Percentiles rank a stretch among this genome's conserved stretches.
phyloP scores from a whole-genome alignment of 2,329 filamentous ascomycete genomes.

The Magnaporthiopsis incrustans region DNA sequence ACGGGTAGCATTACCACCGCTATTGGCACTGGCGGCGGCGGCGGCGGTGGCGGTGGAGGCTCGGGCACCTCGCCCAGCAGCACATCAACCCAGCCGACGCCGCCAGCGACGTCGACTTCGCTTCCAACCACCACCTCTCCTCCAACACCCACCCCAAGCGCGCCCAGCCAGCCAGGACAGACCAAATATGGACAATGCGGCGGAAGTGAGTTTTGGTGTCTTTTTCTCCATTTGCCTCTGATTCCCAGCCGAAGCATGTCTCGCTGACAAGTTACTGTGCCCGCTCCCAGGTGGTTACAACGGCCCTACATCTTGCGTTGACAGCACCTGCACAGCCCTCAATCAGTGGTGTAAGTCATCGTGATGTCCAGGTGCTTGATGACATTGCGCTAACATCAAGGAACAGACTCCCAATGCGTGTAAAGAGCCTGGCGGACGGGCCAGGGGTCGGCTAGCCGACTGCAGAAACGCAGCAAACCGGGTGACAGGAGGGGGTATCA shows the following conservation, averaged over 20 bases:
- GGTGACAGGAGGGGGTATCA: too few species aligned
- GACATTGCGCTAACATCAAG: neutral
- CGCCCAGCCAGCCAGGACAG: slow-evolving; percentile 4
- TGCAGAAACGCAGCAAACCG: too few species aligned
- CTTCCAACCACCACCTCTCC: neutral
- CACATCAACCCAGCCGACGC: too few species aligned
- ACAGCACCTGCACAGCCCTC: neutral
- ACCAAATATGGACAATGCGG: slow-evolving; percentile 1
- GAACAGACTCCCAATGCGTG: neutral
- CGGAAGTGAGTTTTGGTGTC: neutral
- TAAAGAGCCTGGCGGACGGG: neutral
- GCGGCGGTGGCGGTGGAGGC: too few species aligned
- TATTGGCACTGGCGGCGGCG: neutral
- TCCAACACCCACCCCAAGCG: neutral
- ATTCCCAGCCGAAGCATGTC: too few species aligned
- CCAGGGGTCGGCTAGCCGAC: too few species aligned
- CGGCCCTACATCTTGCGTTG: neutral
- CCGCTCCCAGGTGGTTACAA: neutral
- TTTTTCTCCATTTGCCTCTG: neutral
- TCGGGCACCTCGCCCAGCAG: neutral
- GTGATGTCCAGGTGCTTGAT: neutral
- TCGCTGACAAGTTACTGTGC: neutral
- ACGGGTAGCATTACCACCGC: slow-evolving; percentile 30
- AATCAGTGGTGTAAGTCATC: slow-evolving; percentile 3
- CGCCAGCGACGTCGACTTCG: neutral